Evolutionary conservation across 768 basidiomycete genomes (phyloP).

Genomic region (Pleurotus ostreatus): DNA sequence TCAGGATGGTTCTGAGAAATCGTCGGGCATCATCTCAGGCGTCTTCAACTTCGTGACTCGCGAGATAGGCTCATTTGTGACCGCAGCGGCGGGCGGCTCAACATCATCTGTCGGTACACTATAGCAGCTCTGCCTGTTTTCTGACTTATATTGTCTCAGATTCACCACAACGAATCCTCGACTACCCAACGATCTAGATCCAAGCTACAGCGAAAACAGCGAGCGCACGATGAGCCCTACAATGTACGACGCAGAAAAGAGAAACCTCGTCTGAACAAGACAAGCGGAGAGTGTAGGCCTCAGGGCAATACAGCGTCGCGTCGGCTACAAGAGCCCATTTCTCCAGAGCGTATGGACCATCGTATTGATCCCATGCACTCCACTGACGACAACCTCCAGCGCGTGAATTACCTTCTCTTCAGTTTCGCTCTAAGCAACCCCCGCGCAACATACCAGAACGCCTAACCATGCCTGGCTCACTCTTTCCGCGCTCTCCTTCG

Average conservation of each 20-base stretch:
- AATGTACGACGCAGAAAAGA: too few relatives aligned
- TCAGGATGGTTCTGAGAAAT: slow-evolving; percentile 9
- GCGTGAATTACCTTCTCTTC: not conserved
- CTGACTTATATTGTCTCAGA: slow-evolving; percentile 9
- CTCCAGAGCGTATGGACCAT: not conserved
- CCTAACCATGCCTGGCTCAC: slow-evolving; percentile 75
- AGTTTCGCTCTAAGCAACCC: slow-evolving; percentile 26
- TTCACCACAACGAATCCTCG: not conserved
- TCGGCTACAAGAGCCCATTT: too few relatives aligned
- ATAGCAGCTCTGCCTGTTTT: not conserved
- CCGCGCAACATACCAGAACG: slow-evolving; percentile 30
- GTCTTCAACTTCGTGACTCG: slow-evolving; percentile 68
- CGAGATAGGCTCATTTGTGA: slow-evolving; percentile 69
- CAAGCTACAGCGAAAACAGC: too few relatives aligned
- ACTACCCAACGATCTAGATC: too few relatives aligned
- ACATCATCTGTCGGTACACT: slow-evolving; percentile 15
- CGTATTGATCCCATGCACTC: not conserved
- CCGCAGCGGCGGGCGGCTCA: slow-evolving; percentile 53
- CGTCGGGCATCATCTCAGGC: slow-evolving; percentile 50
- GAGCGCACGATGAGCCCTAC: too few relatives aligned
- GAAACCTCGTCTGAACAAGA: too few relatives aligned
- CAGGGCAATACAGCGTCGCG: too few relatives aligned
- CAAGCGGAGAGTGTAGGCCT: not conserved
- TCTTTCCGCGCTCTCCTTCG: slow-evolving; percentile 73
- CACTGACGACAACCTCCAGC: too few relatives aligned